These are phyloP conservation scores for Penicillium crustosum DNA, from an alignment of 2,329 filamentous ascomycete species.

Conservation along the genomic window DNA sequence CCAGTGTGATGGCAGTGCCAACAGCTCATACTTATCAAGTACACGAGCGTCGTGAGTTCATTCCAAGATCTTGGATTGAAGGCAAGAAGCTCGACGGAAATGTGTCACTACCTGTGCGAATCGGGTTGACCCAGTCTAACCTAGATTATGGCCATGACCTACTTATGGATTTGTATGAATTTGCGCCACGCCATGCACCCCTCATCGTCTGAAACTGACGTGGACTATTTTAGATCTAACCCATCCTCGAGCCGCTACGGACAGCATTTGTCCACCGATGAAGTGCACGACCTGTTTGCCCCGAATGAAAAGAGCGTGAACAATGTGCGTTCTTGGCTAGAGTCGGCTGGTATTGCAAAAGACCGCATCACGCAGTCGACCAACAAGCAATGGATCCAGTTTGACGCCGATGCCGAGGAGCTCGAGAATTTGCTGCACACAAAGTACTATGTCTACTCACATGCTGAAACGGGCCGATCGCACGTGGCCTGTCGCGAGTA, in stretches of 20 bases:
- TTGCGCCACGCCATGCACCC: background rate
- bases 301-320: constrained; percentile 32
- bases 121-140: constrained; percentile 30
- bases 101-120: constrained; percentile 28
- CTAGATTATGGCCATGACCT: constrained; percentile 31
- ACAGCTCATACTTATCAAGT: constrained; percentile 26
- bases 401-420: constrained; percentile 40
- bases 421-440: constrained; percentile 42
- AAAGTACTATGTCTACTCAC: constrained; percentile 42
- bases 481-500: constrained; percentile 45
- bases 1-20: constrained; percentile 25
- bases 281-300: constrained; percentile 39
- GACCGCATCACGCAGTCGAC: constrained; percentile 30
- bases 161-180: constrained; percentile 34
- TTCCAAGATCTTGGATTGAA: constrained; percentile 31
- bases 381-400: constrained; percentile 44
- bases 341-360: constrained; percentile 26
- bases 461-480: constrained; percentile 31
- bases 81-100: constrained; percentile 23
- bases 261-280: constrained; percentile 32
- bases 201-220: background rate
- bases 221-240: constrained; percentile 29
- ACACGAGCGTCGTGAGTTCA: constrained; percentile 33
- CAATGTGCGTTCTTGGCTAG: constrained; percentile 32
- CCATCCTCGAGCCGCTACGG: constrained; percentile 40